Evolutionary conservation across 148 eudicot genomes (phyloP), one percentile per base, ranked within the genome.

Genomic region (Persicaria maculosa): DNA sequence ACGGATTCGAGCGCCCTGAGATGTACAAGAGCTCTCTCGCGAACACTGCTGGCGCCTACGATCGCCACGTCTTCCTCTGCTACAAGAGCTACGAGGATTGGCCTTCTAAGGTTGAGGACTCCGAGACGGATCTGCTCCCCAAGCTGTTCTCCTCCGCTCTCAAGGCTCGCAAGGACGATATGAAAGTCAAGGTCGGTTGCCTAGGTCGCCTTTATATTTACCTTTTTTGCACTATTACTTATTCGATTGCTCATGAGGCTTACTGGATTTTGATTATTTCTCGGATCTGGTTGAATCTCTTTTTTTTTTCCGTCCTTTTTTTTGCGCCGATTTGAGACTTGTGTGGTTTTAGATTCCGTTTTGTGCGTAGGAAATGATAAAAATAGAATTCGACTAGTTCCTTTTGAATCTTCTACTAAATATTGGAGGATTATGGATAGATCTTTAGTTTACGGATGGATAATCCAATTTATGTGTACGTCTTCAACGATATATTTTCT

Each of bases 41-140:
- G 44, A 87, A 88, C 73, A 87, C 91, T 55, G 84, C 87, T 25
- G 79, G 84, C 14, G 75, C 84, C 15, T 86, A 83, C 84, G 89
- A 85, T 16, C 86, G 97, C 48, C 97, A 92, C 78, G 72, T 92
- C 43, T 87, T 93, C 73, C 97, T 93, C 72, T 87, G 91, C 82
- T 89, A 88, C 85, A 83, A 83, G 69, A 68, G 77, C 47, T 78
- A 83, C 72, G 85, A 79, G 0, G 43, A 80, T 17, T 93, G 98
- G 98, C 97, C 98, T 57, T 52, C 93, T 59, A 79, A 75, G 14
- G 83, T 93, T 3, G 98, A 93, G 76, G 73, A 70, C 59, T 89
- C 98, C 11, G 88, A 84, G 6, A 70, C 88, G 17, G 92, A 91
- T 89, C 87, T 81, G 74, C 90, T 93, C 22, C 97, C 94, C 44